Conservation (phyloP, 305 asterid species). For the Fraxinus baroniana region DNA sequence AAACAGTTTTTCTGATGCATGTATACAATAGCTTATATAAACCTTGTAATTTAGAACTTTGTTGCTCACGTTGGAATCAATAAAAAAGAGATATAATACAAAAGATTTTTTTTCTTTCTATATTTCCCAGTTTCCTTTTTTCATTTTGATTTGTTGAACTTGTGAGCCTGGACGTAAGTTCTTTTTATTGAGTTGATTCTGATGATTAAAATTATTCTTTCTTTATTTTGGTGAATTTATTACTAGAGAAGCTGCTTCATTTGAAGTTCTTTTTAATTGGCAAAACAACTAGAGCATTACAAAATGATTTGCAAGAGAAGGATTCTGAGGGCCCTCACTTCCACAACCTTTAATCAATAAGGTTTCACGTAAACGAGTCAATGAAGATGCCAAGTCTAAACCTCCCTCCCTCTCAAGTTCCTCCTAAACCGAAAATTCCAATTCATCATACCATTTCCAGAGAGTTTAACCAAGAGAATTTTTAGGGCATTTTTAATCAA, state of each 20-base stretch:
- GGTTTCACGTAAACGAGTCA: background rate
- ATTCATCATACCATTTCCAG: background rate
- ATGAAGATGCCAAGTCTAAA: background rate
- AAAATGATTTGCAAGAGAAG: background rate
- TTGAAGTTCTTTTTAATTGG: background rate
- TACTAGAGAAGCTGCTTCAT: background rate
- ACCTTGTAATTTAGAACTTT: too few species aligned
- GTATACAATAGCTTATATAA: too few species aligned
- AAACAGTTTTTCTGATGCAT: too few species aligned
- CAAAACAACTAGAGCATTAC: background rate
- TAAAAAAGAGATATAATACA: too few species aligned
- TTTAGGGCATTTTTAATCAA: background rate
- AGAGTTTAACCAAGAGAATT: background rate
- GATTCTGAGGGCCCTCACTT: background rate
- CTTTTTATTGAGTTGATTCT: background rate
- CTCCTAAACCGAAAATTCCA: background rate
- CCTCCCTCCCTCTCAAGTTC: background rate
- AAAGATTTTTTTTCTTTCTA: too few species aligned
- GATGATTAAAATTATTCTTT: background rate
- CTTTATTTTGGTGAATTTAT: background rate
- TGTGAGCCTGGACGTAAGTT: background rate
- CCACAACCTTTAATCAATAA: background rate
- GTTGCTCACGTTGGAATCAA: too few species aligned
- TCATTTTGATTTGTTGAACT: background rate
- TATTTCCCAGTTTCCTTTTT: too few species aligned